Base-by-base conservation (phyloP, 2,329 filamentous ascomycete genomes). In the Trichoderma citrinoviride region DNA sequence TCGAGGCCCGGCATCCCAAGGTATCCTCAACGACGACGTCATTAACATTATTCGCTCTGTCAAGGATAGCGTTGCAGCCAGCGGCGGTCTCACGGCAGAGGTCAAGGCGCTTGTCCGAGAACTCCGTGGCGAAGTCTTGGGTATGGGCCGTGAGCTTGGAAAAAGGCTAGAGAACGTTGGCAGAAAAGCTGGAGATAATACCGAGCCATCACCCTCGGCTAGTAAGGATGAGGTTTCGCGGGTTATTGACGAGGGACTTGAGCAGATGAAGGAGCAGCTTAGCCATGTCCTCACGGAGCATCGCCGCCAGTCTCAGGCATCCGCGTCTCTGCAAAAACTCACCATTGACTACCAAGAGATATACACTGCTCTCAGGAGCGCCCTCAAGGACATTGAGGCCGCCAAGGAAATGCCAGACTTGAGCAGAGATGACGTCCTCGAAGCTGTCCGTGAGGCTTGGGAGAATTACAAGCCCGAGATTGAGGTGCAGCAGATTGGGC, bases 381-480 rank as follows among this genome's bases (percentile, higher is more conserved):
- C 93, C 10, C 79, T 89, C 27, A 83, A 85, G 67, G 89, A 90
- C 70, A 82, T 85, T 5, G 81, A 87, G 64, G 79, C 81, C 3
- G 77, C 76, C 7, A 72, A 71, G 1, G 71, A 67, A n/a, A 70
- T 81, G 58, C 77, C 74, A 2, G 76, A 78, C 58, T 77, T 92
- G 53, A 89, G 87, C 70, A 87, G 90, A 69, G 92, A 97, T 55
- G 92, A 96, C 65, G 91, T 98, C 41, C 85, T 98, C 2, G 85
- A 90, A 29, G 93, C 93, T 3, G 90, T 98, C 15, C 88, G 89
- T 70, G 93, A 97, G 70, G 94, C 93, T 1, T 96, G 93, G 87
- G 94, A 97, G 73, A 91, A 88, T 61, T 96, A 96, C 78, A 96
- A 96, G 77, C 94, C 94, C 1, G 92, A 97, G 71, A 92, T 97